phyloP scores from a whole-genome alignment of 208 protist species.

The Phytomonas sp. region DNA sequence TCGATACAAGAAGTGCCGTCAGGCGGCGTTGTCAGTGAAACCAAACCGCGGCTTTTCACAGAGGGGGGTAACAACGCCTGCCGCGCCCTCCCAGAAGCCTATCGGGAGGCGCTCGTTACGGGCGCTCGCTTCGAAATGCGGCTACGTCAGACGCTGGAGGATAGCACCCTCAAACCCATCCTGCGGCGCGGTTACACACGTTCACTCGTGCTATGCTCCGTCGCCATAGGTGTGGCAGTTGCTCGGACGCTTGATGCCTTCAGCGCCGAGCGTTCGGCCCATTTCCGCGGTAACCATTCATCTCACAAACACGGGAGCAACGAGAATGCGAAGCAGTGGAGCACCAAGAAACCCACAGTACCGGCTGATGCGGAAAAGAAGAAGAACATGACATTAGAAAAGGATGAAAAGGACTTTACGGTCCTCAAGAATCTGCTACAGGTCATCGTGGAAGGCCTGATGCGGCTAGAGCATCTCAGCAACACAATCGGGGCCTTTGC shows the following conservation, averaged over 20 bases:
- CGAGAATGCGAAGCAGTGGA: conserved; percentile 10
- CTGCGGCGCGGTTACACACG: conserved; percentile 20
- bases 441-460: conserved; percentile 63
- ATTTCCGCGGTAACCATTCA: conserved; percentile 16
- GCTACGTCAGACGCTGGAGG: conserved; percentile 28
- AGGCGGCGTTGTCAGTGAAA: background rate
- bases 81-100: conserved; percentile 12
- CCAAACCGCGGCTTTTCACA: background rate
- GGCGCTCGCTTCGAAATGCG: conserved; percentile 55
- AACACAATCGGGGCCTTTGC: conserved; percentile 1
- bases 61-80: background rate
- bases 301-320: conserved; percentile 10
- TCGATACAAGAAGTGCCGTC: background rate
- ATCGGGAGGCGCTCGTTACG: conserved; percentile 45
- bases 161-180: background rate
- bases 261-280: conserved; percentile 20
- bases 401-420: conserved; percentile 11
- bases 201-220: conserved; percentile 53
- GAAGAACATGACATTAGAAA: conserved; percentile 3
- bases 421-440: conserved; percentile 55
- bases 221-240: conserved; percentile 56
- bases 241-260: conserved; percentile 41
- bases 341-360: conserved; percentile 3
- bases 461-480: conserved; percentile 64
- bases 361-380: conserved; percentile 2